Conservation (phyloP, 768 basidiomycete genomes). For the Tulasnella sp. region DNA sequence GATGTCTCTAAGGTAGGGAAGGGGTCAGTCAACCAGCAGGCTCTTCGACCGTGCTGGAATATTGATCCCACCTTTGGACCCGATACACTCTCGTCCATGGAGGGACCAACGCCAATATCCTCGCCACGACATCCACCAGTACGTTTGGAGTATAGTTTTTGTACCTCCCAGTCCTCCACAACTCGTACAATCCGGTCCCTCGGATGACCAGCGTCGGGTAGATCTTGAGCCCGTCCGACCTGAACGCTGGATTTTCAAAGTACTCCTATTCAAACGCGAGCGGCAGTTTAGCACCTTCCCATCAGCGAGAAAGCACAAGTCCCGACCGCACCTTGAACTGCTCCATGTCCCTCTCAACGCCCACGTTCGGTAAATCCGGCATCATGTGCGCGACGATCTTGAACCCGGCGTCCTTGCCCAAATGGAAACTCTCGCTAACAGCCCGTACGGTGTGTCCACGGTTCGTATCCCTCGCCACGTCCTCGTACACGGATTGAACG, state of each 20-base stretch:
- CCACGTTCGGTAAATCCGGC: constrained; percentile 98
- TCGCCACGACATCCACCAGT: constrained; percentile 93
- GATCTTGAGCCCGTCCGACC: constrained; percentile 96
- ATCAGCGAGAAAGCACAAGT: background rate
- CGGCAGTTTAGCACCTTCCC: background rate
- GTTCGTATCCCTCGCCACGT: constrained; percentile 98
- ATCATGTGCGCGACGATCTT: constrained; percentile 99
- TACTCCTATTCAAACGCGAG: constrained; percentile 61
- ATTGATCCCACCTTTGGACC: constrained; percentile 74
- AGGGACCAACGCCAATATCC: constrained; percentile 93
- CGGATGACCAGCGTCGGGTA: constrained; percentile 98
- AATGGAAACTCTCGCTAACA: constrained; percentile 94
- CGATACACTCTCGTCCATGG: constrained; percentile 99
- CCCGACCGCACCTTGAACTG: constrained; percentile 72
- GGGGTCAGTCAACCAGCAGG: no score
- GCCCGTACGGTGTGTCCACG: constrained; percentile 98
- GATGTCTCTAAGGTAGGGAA: constrained; percentile 84
- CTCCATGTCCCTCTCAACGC: constrained; percentile 93
- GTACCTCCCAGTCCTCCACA: constrained; percentile 96
- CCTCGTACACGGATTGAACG: constrained; percentile 98
- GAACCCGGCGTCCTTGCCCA: constrained; percentile 98
- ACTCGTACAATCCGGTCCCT: constrained; percentile 92
- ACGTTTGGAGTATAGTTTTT: constrained; percentile 99
- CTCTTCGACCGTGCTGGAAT: no score
- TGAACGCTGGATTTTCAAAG: constrained; percentile 97